phyloP scores from a whole-genome alignment of 1,284 basidiomycete genomes.

The Cystobasidium pallidum region DNA sequence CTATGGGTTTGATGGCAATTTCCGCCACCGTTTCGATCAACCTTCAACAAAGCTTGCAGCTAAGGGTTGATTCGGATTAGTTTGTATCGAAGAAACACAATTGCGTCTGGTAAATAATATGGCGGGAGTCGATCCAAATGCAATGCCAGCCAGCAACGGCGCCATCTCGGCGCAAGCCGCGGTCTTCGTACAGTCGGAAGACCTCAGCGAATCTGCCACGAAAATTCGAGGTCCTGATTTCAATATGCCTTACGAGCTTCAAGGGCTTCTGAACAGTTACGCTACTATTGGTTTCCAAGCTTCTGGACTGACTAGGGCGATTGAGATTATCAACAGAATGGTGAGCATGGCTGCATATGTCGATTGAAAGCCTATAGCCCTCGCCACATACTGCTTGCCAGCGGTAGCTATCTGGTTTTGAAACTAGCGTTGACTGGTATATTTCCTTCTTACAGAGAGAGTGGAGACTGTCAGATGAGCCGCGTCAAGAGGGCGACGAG shows the following conservation, averaged over 20 bases:
- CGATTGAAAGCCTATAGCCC: neutral
- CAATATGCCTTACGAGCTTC: slow-evolving; percentile 69
- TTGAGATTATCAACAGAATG: slow-evolving; percentile 88
- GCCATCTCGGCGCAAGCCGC: slow-evolving; percentile 40
- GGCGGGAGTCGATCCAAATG: neutral
- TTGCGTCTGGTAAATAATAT: too few relatives aligned
- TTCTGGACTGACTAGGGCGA: slow-evolving; percentile 82
- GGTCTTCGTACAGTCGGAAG: slow-evolving; percentile 41
- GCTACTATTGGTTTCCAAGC: slow-evolving; percentile 95
- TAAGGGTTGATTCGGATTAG: too few relatives aligned
- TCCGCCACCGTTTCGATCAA: slow-evolving; percentile 8
- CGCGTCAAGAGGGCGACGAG: slow-evolving; percentile 72
- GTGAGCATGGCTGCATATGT: slow-evolving; percentile 59
- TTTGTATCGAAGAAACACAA: too few relatives aligned
- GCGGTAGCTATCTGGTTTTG: too few relatives aligned
- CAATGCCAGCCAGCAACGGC: neutral
- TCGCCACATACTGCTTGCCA: neutral
- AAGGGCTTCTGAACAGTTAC: slow-evolving; percentile 76
- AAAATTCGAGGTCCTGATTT: slow-evolving; percentile 88
- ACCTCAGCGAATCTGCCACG: slow-evolving; percentile 60
- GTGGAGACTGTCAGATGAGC: slow-evolving; percentile 83
- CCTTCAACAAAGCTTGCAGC: neutral
- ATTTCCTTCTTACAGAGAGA: slow-evolving; percentile 62
- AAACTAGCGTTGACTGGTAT: too few relatives aligned
- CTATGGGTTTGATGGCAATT: too few relatives aligned